Evolutionary conservation across 2,329 filamentous ascomycete genomes (phyloP).

Genomic region (Ceratocystis lukuohia): DNA sequence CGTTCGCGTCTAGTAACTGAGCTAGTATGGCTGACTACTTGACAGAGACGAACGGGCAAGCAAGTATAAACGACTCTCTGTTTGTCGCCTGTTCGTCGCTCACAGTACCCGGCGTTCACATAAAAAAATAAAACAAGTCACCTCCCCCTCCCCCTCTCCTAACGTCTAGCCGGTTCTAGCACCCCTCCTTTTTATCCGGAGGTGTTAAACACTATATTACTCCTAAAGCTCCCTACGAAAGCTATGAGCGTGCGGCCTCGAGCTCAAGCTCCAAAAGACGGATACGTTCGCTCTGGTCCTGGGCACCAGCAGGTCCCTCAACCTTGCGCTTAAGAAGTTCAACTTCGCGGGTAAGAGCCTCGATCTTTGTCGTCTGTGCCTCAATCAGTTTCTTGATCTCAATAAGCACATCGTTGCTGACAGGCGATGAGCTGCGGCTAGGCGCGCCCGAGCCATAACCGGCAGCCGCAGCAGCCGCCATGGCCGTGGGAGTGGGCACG

Average conservation of each 20-base stretch:
- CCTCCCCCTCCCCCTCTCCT: not conserved
- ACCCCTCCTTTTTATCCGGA: not conserved
- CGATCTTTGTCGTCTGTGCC: slow-evolving; percentile 64
- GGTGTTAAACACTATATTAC: not conserved
- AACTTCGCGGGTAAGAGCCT: slow-evolving; percentile 55
- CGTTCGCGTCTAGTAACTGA: no score
- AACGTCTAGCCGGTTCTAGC: not conserved
- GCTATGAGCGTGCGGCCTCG: slow-evolving; percentile 46
- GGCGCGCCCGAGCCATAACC: slow-evolving; percentile 19
- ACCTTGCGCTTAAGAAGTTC: slow-evolving; percentile 70
- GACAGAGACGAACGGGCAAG: not conserved
- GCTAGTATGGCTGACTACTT: not conserved
- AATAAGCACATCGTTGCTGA: slow-evolving; percentile 51
- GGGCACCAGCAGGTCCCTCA: slow-evolving; percentile 33
- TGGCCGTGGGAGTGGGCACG: slow-evolving; percentile 24
- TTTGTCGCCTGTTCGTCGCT: no score
- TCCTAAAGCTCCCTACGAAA: not conserved
- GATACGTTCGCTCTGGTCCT: slow-evolving; percentile 55
- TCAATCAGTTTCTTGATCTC: slow-evolving; percentile 72
- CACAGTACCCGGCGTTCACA: not conserved
- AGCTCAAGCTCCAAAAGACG: slow-evolving; percentile 54
- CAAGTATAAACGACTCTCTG: not conserved
- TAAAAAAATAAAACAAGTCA: not conserved
- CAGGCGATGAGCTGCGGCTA: slow-evolving; percentile 17
- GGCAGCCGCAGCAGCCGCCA: slow-evolving; percentile 23